phyloP scores from a whole-genome alignment of 768 basidiomycete genomes.

The Mycena rosella region DNA sequence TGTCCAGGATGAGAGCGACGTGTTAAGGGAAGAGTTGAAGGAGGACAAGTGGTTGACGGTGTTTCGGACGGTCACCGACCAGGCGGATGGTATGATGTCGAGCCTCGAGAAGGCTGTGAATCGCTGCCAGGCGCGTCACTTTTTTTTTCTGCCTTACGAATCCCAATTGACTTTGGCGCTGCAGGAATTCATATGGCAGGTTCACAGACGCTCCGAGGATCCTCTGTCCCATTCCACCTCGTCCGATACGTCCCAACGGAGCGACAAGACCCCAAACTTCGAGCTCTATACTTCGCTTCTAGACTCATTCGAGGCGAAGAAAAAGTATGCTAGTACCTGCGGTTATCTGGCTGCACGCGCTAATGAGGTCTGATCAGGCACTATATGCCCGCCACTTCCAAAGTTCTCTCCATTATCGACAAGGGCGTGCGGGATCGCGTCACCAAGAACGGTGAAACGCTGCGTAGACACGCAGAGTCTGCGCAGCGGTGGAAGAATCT shows the following conservation, averaged over 20 bases:
- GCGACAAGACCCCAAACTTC: slow-evolving; percentile 65
- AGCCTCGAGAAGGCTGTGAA: slow-evolving; percentile 94
- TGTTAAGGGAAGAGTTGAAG: slow-evolving; percentile 90
- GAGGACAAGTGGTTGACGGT: slow-evolving; percentile 98
- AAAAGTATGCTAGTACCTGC: slow-evolving; percentile 69
- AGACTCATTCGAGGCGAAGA: slow-evolving; percentile 89
- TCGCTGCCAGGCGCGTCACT: slow-evolving; percentile 80
- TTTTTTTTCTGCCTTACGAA: slow-evolving; percentile 5
- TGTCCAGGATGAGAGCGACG: slow-evolving; percentile 83
- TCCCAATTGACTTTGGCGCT: slow-evolving; percentile 24
- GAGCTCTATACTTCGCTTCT: slow-evolving; percentile 76
- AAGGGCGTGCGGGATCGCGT: slow-evolving; percentile 94
- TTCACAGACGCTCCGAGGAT: slow-evolving; percentile 68
- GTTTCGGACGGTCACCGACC: slow-evolving; percentile 93
- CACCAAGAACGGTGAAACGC: slow-evolving; percentile 96
- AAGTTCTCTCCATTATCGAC: slow-evolving; percentile 93
- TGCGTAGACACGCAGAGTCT: slow-evolving; percentile 91
- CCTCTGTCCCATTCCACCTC: slow-evolving; percentile 56
- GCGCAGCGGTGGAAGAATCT: slow-evolving; percentile 87
- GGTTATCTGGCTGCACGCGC: slow-evolving; percentile 8
- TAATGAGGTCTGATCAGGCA: slow-evolving; percentile 65
- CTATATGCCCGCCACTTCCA: slow-evolving; percentile 93
- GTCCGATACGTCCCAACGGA: slow-evolving; percentile 62
- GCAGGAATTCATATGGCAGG: slow-evolving; percentile 90
- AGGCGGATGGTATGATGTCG: slow-evolving; percentile 98